A percentile compares a stretch with the other conserved stretches of the same genome.
Conservation (phyloP, 148 eudicot genomes). For the Nyssa sinensis region DNA sequence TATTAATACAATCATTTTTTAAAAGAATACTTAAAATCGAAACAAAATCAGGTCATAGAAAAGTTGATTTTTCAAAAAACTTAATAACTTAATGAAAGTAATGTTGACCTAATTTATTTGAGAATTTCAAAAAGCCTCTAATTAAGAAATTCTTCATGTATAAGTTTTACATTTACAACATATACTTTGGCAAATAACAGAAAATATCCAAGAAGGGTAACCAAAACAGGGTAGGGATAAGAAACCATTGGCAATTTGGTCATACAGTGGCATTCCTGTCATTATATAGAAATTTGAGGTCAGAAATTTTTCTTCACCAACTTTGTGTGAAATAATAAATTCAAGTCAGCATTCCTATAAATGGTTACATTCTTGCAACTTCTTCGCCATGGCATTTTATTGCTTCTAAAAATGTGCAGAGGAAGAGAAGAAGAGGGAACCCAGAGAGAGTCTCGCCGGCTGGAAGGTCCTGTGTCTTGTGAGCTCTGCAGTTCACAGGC, state of each 20-base stretch:
- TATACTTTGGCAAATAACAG: not conserved
- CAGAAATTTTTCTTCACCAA: not conserved
- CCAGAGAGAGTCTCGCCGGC: not conserved
- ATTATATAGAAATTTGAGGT: constrained; percentile 2
- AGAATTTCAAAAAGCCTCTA: too few species aligned
- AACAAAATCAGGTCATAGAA: too few species aligned
- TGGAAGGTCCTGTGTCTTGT: constrained; percentile 15
- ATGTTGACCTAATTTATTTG: too few species aligned
- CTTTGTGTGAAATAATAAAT: not conserved
- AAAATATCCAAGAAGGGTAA: not conserved
- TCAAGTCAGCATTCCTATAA: constrained; percentile 4
- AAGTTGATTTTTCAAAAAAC: too few species aligned
- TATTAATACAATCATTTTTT: too few species aligned
- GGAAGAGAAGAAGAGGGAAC: constrained; percentile 12
- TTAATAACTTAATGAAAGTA: too few species aligned
- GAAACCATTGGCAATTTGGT: not conserved
- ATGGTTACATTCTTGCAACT: not conserved
- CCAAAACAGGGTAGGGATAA: not conserved
- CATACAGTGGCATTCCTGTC: constrained; percentile 3
- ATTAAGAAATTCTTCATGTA: too few species aligned
- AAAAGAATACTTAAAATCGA: too few species aligned
- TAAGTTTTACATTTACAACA: too few species aligned
- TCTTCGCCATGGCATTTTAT: not conserved
- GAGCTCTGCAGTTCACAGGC: constrained; percentile 36
- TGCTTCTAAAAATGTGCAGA: constrained; percentile 20